Conservation (phyloP, 108 stramenopile species). For the Mayamaea pseudoterrestris region DNA sequence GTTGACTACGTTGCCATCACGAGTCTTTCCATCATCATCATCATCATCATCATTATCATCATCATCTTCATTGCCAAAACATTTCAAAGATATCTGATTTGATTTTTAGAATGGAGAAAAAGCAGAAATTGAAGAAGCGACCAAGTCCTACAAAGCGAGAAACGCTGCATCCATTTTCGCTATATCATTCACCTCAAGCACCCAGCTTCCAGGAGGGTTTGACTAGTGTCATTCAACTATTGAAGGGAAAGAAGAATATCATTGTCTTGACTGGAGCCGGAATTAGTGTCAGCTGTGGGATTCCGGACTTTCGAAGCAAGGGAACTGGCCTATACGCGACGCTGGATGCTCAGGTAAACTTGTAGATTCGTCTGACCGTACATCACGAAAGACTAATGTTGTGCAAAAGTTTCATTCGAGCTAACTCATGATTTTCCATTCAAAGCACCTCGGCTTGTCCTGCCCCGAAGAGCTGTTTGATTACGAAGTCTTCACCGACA, state of each 20-base stretch:
- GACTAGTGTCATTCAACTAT: slow-evolving; percentile 9
- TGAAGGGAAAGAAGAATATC: slow-evolving; percentile 47
- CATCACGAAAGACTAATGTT: not conserved
- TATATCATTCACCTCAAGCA: too few species aligned
- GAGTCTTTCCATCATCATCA: too few species aligned
- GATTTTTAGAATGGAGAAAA: too few species aligned
- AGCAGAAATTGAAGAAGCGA: too few species aligned
- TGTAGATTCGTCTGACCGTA: not conserved
- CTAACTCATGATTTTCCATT: slow-evolving; percentile 4
- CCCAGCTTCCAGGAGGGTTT: not conserved
- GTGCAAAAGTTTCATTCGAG: not conserved
- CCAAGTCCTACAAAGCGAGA: too few species aligned
- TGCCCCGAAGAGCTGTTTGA: slow-evolving; percentile 79
- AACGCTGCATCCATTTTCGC: too few species aligned
- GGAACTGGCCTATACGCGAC: slow-evolving; percentile 54
- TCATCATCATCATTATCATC: too few species aligned
- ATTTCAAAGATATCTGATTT: too few species aligned
- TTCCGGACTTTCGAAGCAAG: slow-evolving; percentile 75
- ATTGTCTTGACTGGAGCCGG: slow-evolving; percentile 73
- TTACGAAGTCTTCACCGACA: slow-evolving; percentile 50
- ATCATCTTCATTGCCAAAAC: too few species aligned
- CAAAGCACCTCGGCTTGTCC: slow-evolving; percentile 25
- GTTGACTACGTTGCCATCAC: too few species aligned
- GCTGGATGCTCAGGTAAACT: slow-evolving; percentile 28
- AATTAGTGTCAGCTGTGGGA: slow-evolving; percentile 66